These are phyloP conservation scores for Calonectria pteridis DNA, from an alignment of 2,329 filamentous ascomycete genomes.

Conservation along the genomic window DNA sequence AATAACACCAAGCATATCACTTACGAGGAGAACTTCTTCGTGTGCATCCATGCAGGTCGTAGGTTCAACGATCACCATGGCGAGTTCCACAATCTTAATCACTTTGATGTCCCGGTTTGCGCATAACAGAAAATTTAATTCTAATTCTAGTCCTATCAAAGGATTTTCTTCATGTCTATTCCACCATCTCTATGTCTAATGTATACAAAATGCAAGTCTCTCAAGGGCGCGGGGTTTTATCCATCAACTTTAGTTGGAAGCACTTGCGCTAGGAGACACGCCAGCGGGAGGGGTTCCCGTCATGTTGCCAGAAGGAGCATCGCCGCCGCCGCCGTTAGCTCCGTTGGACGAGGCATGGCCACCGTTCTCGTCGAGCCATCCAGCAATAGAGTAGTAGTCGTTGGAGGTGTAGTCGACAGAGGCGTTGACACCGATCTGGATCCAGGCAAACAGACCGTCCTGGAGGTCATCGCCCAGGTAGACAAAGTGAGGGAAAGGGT, in stretches of 20 bases:
- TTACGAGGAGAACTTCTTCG: too few relatives aligned
- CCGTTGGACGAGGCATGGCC: slow-evolving; percentile 14
- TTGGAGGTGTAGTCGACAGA: slow-evolving; percentile 17
- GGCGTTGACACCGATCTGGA: slow-evolving; percentile 62
- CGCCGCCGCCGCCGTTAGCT: neutral
- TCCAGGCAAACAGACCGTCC: slow-evolving; percentile 67
- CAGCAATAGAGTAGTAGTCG: slow-evolving; percentile 23
- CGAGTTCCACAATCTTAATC: neutral
- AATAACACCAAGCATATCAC: too few relatives aligned
- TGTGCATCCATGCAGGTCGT: too few relatives aligned
- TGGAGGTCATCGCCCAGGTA: slow-evolving; percentile 64
- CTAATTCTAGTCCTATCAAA: neutral
- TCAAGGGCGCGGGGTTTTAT: neutral
- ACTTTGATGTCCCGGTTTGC: neutral
- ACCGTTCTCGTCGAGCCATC: slow-evolving; percentile 15
- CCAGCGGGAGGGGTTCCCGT: slow-evolving; percentile 1
- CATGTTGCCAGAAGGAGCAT: slow-evolving; percentile 8
- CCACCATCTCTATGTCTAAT: neutral
- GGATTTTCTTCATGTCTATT: neutral
- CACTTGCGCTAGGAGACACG: neutral
- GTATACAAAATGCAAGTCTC: neutral
- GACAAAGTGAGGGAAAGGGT: slow-evolving; percentile 70
- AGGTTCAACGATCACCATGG: too few relatives aligned
- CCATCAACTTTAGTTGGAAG: neutral
- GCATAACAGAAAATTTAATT: neutral